phyloP scores from a whole-genome alignment of 495 filamentous ascomycete species.

The Penicillium bovifimosum region DNA sequence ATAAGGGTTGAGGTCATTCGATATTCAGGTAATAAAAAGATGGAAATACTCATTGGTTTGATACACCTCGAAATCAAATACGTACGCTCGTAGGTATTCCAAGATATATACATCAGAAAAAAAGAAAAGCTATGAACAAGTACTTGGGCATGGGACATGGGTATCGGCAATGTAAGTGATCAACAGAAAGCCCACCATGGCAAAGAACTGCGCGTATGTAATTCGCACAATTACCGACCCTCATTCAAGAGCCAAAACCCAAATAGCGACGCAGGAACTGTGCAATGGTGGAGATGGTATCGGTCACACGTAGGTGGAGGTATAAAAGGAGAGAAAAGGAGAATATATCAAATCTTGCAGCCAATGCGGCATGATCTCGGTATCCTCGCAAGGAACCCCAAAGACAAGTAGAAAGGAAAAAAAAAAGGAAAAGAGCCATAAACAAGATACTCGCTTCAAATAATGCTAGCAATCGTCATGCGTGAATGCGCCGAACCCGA shows the following conservation, averaged over 20 bases:
- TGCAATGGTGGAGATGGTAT: background rate
- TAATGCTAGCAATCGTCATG: conserved; percentile 79
- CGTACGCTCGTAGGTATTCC: background rate
- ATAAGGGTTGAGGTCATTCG: too few relatives aligned
- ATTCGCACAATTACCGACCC: background rate
- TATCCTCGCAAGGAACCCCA: background rate
- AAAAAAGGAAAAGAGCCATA: background rate
- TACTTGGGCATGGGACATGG: conserved; percentile 2
- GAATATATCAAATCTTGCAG: background rate
- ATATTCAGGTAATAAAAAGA: background rate
- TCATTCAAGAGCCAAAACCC: background rate
- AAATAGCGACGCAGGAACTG: background rate
- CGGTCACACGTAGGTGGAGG: background rate
- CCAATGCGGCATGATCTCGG: background rate
- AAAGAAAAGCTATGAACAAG: conserved; percentile 1
- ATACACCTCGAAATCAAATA: background rate
- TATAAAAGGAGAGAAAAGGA: background rate
- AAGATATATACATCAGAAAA: conserved; percentile 3
- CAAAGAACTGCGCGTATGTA: too few relatives aligned
- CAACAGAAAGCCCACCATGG: too few relatives aligned
- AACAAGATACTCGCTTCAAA: conserved; percentile 28
- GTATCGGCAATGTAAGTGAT: conserved; percentile 16
- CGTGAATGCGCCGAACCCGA: conserved; percentile 45
- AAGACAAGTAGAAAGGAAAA: background rate
- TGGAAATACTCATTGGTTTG: too few relatives aligned